Percentiles rank a stretch among this genome's conserved stretches.
Evolutionary conservation across 345 rosid species (phyloP).

Genomic region (Citropsis articulata): DNA sequence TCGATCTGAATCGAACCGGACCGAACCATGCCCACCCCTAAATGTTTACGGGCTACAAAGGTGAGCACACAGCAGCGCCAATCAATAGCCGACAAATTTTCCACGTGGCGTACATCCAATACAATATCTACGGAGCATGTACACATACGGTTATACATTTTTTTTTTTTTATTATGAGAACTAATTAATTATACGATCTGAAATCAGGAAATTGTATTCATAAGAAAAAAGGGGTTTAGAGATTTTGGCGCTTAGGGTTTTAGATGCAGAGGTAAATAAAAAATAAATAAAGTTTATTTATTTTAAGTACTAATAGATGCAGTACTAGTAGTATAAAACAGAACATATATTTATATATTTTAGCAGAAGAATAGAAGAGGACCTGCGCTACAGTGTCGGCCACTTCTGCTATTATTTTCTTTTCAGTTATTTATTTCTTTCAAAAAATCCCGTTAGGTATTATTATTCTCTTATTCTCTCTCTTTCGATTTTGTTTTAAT

Average conservation of each 20-base stretch:
- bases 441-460: not conserved
- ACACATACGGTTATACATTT: not conserved
- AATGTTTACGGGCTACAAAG: no score
- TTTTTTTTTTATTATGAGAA: no score
- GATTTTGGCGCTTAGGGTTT: constrained; percentile 18
- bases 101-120: not conserved
- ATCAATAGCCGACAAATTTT: not conserved
- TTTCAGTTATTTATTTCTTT: not conserved
- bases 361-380: not conserved
- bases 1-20: no score
- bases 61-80: not conserved
- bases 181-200: no score
- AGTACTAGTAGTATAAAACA: not conserved
- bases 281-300: no score
- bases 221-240: not conserved
- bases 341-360: not conserved
- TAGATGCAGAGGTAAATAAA: not conserved
- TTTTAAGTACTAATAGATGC: no score
- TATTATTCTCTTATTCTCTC: not conserved
- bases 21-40: no score
- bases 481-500: not conserved
- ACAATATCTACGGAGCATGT: not conserved
- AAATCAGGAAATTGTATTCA: not conserved
- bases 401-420: not conserved
- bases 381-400: not conserved